Conservation (phyloP, 176 grass and related monocot species). For the Rhipidocladum racemiflorum region DNA sequence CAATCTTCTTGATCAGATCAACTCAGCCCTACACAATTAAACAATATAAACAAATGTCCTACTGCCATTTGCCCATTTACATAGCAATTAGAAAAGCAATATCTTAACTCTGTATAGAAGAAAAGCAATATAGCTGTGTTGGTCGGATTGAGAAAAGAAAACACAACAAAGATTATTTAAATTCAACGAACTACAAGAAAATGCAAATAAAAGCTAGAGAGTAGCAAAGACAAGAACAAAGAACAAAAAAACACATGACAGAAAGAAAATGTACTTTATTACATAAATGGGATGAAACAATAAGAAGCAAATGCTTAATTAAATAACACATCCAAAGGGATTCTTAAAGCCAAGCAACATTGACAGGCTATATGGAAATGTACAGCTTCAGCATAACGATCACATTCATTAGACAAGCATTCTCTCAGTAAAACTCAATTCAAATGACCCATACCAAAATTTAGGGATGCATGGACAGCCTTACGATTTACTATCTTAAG, state of each 20-base stretch:
- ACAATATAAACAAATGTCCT: background rate
- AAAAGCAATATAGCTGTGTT: background rate
- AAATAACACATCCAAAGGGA: slow-evolving; percentile 7
- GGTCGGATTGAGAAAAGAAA: background rate
- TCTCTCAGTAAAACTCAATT: background rate
- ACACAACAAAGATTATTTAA: background rate
- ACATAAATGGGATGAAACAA: background rate
- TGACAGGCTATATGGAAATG: background rate
- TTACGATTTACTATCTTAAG: background rate
- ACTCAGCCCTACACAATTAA: background rate
- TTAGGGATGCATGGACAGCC: too few species aligned
- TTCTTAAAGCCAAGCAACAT: background rate
- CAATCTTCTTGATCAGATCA: background rate
- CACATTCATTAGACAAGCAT: background rate
- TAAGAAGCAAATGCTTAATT: background rate
- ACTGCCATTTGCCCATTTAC: background rate
- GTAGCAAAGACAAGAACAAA: background rate
- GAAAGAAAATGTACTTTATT: background rate
- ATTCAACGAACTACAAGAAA: background rate
- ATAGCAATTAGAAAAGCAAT: background rate
- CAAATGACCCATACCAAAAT: background rate
- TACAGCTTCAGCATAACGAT: background rate
- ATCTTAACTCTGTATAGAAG: slow-evolving; percentile 1
- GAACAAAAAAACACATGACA: background rate
- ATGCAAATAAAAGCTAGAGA: background rate